Base-by-base conservation (phyloP, 2,329 filamentous ascomycete species). In the Trichoderma semiorbis region DNA sequence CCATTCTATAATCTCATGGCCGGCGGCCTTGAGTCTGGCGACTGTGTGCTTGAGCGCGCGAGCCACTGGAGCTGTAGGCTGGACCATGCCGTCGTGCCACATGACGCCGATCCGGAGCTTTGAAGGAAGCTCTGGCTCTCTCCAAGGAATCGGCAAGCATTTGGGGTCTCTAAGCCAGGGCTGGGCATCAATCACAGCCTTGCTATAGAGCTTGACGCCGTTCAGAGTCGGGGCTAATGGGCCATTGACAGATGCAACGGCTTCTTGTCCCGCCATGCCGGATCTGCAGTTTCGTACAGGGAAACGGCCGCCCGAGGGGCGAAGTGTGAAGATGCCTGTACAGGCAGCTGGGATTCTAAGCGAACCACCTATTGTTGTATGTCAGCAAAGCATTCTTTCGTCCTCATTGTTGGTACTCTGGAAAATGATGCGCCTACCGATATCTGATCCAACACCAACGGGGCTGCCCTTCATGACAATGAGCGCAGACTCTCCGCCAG, bases 401-500 rank as follows among this genome's bases (percentile, higher is more conserved):
- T 2, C 4, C 0, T 21, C 6, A 11, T 21, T 21, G n/a, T 6
- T 11, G 4, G n/a, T 5, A 1, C 43, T 50, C 10, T 2, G 5
- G n/a, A 7, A 50, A 21, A 5, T 28, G 0, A 0, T 21, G 3
- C 4, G 61, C 47, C 5, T 71, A 81, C 80, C 83, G 69, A 92
- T 91, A 73, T 92, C 90, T 0, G 89, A 89, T 1, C 89, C 90
- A 0, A 91, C 83, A 11, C 91, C 91, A 1, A 91, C 73, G 1
- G 86, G 84, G 72, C 86, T 89, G 18, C 90, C 91, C 8, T 78
- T 77, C 71, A 92, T 85, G 0, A 83, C 81, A 43, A 93, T 84
- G 3, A 93, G 83, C 0, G 90, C 90, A 7, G 86, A 86, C 77
- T 93, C 91, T 58, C 91, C 91, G 3, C 91, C 91, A 0, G 89